Percentiles rank a stretch among this genome's conserved stretches.
phyloP scores from a whole-genome alignment of 352 stramenopile genomes.

The Phytopythium kandeliae region DNA sequence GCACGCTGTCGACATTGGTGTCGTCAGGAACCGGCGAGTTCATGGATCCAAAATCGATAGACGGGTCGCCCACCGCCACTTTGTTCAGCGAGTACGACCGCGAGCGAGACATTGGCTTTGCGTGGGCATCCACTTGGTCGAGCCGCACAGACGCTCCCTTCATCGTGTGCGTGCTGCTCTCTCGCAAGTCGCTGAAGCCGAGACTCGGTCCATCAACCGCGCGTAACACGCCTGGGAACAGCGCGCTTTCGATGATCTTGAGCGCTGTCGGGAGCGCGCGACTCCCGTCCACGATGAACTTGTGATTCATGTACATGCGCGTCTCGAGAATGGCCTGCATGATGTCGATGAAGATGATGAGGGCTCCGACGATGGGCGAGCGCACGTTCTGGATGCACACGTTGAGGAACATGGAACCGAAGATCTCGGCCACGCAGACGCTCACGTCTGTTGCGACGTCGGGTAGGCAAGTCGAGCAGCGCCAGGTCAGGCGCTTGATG shows the following conservation, averaged over 20 bases:
- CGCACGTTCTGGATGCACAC: conserved; percentile 18
- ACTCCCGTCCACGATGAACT: conserved; percentile 18
- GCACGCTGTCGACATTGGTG: neutral
- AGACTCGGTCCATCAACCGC: too few species aligned
- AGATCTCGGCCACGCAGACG: conserved; percentile 21
- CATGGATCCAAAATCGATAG: neutral
- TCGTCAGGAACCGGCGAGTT: too few species aligned
- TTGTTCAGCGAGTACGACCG: conserved; percentile 4
- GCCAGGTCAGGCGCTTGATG: conserved; percentile 17
- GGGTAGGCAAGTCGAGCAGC: conserved; percentile 9
- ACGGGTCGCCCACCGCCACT: neutral
- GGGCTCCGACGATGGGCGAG: conserved; percentile 4
- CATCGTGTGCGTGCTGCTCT: neutral
- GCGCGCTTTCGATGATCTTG: conserved; percentile 23
- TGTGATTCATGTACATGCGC: conserved; percentile 17
- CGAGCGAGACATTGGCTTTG: neutral
- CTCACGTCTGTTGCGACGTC: conserved; percentile 22
- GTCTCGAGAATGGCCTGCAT: conserved; percentile 10
- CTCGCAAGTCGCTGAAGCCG: neutral
- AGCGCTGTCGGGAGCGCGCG: conserved; percentile 18
- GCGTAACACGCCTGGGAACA: conserved; percentile 10
- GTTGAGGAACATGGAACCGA: conserved; percentile 22
- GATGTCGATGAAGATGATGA: conserved; percentile 13
- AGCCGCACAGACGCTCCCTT: conserved; percentile 1
- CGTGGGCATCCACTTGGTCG: neutral